phyloP scores from a whole-genome alignment of 345 rosid species.

The Dipteronia sinensis region DNA sequence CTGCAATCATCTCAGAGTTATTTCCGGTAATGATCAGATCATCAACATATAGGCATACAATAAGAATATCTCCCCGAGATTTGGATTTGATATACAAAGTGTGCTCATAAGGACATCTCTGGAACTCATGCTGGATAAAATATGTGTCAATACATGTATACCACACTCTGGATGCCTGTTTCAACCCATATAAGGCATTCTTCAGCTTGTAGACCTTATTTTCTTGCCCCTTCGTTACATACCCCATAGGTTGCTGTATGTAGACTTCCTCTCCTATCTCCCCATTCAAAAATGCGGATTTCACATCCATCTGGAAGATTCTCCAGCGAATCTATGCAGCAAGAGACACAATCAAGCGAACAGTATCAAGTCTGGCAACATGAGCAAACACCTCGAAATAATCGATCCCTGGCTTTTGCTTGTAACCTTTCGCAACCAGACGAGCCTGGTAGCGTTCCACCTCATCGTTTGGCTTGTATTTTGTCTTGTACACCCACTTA shows the following conservation, averaged over 20 bases:
- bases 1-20: not conserved
- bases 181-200: too few species aligned
- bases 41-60: not conserved
- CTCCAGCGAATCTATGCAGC: too few species aligned
- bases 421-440: not conserved
- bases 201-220: not conserved
- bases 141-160: not conserved
- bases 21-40: not conserved
- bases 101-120: not conserved
- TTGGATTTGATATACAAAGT: not conserved
- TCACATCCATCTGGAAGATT: not conserved
- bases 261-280: not conserved
- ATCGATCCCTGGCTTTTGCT: not conserved
- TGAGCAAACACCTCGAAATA: not conserved
- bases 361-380: too few species aligned
- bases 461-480: not conserved
- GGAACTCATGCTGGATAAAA: not conserved
- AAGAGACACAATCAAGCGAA: too few species aligned
- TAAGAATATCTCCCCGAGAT: not conserved
- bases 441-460: not conserved
- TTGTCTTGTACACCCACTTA: constrained; percentile 12
- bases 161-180: not conserved
- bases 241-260: not conserved
- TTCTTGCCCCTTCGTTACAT: not conserved
- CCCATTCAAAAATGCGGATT: not conserved